phyloP scores from a whole-genome alignment of 129 eudicot genomes.

The Centella asiatica region DNA sequence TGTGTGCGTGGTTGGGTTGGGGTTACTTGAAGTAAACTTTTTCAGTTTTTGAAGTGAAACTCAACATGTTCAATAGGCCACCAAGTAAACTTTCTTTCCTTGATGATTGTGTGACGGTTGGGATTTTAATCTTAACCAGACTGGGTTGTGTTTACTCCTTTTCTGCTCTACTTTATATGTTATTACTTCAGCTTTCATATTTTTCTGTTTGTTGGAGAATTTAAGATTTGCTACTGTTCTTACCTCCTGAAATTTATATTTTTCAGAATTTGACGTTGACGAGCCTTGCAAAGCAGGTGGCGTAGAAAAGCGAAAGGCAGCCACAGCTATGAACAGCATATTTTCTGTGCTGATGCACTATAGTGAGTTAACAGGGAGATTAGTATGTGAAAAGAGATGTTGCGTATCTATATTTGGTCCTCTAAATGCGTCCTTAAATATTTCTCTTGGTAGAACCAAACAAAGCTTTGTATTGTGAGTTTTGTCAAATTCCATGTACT shows the following conservation, averaged over 20 bases:
- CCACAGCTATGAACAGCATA: constrained; percentile 35
- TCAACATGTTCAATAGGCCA: too few species aligned
- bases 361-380: constrained; percentile 54
- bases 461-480: constrained; percentile 94
- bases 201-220: neutral
- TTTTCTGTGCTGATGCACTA: constrained; percentile 59
- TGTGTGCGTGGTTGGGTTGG: too few species aligned
- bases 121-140: too few species aligned
- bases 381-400: constrained; percentile 52
- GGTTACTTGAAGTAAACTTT: too few species aligned
- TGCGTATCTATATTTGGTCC: constrained; percentile 30
- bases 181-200: too few species aligned
- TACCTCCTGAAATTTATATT: neutral
- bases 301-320: constrained; percentile 44
- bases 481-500: constrained; percentile 19
- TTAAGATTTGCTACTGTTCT: neutral
- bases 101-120: too few species aligned
- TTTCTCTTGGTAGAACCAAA: constrained; percentile 81
- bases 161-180: too few species aligned
- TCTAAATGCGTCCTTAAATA: constrained; percentile 49
- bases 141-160: too few species aligned
- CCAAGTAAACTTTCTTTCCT: too few species aligned
- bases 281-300: constrained; percentile 57
- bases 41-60: too few species aligned
- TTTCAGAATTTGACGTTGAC: constrained; percentile 35